Evolutionary conservation across 164 flowering plant genomes (phyloP).

Genomic region (Nelumbo lutea): DNA sequence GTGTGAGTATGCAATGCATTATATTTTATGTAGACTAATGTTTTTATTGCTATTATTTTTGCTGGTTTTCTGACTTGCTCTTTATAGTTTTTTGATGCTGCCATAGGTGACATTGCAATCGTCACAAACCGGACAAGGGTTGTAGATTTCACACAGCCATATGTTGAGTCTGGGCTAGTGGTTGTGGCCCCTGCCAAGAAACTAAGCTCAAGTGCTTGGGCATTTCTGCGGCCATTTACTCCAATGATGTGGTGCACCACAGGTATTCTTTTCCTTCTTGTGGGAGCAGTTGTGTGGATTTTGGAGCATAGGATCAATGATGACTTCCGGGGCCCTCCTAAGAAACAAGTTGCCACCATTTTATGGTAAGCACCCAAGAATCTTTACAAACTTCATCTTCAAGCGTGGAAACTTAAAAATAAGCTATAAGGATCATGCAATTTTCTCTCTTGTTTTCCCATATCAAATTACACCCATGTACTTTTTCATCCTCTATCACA

Average conservation of each 20-base stretch:
- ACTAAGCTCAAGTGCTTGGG: slow-evolving; percentile 53
- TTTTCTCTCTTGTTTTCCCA: too few relatives aligned
- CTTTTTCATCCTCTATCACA: too few relatives aligned
- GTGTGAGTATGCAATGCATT: slow-evolving; percentile 48
- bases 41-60: neutral
- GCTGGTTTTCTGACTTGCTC: slow-evolving; percentile 3
- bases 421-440: too few relatives aligned
- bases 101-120: slow-evolving; percentile 24
- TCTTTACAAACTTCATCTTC: too few relatives aligned
- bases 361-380: slow-evolving; percentile 22
- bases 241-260: slow-evolving; percentile 60
- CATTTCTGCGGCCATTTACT: slow-evolving; percentile 70
- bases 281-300: slow-evolving; percentile 36
- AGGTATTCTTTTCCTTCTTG: slow-evolving; percentile 47
- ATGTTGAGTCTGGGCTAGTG: neutral
- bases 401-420: too few relatives aligned
- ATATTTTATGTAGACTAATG: too few relatives aligned
- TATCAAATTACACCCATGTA: too few relatives aligned
- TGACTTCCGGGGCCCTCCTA: slow-evolving; percentile 38
- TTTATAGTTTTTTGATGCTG: slow-evolving; percentile 59
- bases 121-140: slow-evolving; percentile 56
- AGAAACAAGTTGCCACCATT: slow-evolving; percentile 25
- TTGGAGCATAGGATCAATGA: slow-evolving; percentile 36
- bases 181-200: slow-evolving; percentile 65
- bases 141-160: slow-evolving; percentile 86